Percentiles rank a stretch among this genome's conserved stretches.
These are phyloP conservation scores for Peniophora sp. DNA, from an alignment of 1,284 basidiomycete genomes.

Conservation along the genomic window DNA sequence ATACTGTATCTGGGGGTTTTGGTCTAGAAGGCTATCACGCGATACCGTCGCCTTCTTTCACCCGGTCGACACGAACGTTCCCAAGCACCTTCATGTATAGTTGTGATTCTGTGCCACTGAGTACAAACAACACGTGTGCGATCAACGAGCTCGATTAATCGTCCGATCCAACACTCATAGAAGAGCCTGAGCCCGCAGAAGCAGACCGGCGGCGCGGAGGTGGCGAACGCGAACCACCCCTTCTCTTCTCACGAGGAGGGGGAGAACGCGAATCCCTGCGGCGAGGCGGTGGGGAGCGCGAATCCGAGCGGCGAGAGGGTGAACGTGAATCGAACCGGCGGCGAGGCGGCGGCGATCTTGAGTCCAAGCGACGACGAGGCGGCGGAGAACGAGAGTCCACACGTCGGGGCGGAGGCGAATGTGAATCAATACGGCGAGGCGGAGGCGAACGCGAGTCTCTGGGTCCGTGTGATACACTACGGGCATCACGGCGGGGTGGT, in stretches of 20 bases:
- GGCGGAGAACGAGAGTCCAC: slow-evolving; percentile 5
- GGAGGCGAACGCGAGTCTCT: slow-evolving; percentile 7
- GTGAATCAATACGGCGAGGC: slow-evolving; percentile 5
- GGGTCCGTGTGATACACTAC: slow-evolving; percentile 1
- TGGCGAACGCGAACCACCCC: background rate
- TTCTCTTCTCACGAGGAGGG: background rate
- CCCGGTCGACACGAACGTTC: no score
- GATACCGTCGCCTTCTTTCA: no score
- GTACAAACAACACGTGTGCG: no score
- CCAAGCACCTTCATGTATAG: no score
- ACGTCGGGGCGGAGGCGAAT: no score
- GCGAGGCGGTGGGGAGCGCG: slow-evolving; percentile 9
- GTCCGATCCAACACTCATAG: slow-evolving; percentile 14
- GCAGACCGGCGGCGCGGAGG: slow-evolving; percentile 2
- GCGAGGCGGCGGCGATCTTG: slow-evolving; percentile 8
- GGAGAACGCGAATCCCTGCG: slow-evolving; percentile 6
- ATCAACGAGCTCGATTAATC: slow-evolving; percentile 8
- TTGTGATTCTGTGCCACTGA: no score
- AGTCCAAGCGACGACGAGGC: slow-evolving; percentile 2
- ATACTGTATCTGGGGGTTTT: no score
- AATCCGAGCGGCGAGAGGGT: slow-evolving; percentile 6
- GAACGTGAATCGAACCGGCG: background rate
- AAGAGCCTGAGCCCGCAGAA: slow-evolving; percentile 11
- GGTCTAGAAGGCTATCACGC: no score
- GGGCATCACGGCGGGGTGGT: slow-evolving; percentile 13